Conservation (phyloP, 768 basidiomycete genomes). For the Daedalea quercina region DNA sequence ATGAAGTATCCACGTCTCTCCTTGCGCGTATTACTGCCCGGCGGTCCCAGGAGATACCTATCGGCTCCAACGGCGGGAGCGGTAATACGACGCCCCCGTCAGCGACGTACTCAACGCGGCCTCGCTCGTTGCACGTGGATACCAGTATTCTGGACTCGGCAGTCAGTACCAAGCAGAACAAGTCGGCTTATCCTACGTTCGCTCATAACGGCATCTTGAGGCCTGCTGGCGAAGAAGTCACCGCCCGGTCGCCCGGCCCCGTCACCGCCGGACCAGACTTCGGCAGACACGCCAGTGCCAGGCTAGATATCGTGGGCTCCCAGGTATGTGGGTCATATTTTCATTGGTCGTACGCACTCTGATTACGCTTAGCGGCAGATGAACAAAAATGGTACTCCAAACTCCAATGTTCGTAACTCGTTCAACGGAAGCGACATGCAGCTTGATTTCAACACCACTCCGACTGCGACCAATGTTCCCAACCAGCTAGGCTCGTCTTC, state of each 20-base stretch:
- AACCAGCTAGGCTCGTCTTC: slow-evolving; percentile 28
- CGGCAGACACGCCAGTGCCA: slow-evolving; percentile 65
- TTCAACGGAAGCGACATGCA: slow-evolving; percentile 68
- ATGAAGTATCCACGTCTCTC: slow-evolving; percentile 64
- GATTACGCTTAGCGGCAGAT: slow-evolving; percentile 29
- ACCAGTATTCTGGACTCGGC: slow-evolving; percentile 53
- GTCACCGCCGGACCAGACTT: slow-evolving; percentile 83
- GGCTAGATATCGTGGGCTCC: slow-evolving; percentile 65
- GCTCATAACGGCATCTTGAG: slow-evolving; percentile 50
- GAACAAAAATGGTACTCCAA: slow-evolving; percentile 34
- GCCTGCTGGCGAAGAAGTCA: slow-evolving; percentile 49
- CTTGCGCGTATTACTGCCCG: slow-evolving; percentile 72
- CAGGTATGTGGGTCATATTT: slow-evolving; percentile 39
- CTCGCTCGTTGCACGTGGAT: slow-evolving; percentile 68
- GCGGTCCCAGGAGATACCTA: slow-evolving; percentile 42
- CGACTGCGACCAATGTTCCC: slow-evolving; percentile 34
- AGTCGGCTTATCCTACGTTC: slow-evolving; percentile 73
- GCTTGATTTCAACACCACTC: slow-evolving; percentile 51
- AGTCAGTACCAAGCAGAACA: slow-evolving; percentile 66
- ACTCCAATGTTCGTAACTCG: slow-evolving; percentile 61
- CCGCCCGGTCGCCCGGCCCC: slow-evolving; percentile 68
- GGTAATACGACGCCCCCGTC: slow-evolving; percentile 39
- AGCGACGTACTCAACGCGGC: slow-evolving; percentile 46
- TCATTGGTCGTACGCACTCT: background rate
- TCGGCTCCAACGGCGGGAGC: slow-evolving; percentile 23